A percentile compares a stretch with the other conserved stretches of the same genome.
These are phyloP conservation scores for Aspergillus felis DNA, from an alignment of 2,329 filamentous ascomycete species.

Conservation along the genomic window DNA sequence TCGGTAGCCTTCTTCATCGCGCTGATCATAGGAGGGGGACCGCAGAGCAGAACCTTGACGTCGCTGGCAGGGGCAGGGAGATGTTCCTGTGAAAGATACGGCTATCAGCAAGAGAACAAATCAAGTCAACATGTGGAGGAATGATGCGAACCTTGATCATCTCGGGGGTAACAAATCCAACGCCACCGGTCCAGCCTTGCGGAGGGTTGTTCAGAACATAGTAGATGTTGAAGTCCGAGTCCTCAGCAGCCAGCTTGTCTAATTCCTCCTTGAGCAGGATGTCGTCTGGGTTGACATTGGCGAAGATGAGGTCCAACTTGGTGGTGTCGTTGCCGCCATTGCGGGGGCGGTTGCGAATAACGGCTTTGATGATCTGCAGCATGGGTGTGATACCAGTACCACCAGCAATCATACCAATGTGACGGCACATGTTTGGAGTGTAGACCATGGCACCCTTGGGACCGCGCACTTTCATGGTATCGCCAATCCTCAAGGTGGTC, in stretches of 20 bases:
- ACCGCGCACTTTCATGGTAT: constrained; percentile 84
- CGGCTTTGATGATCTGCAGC: constrained; percentile 91
- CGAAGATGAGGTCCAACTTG: constrained; percentile 90
- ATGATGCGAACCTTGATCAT: constrained; percentile 73
- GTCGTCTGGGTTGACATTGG: constrained; percentile 89
- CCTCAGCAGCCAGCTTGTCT: constrained; percentile 71
- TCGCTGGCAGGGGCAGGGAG: constrained; percentile 79
- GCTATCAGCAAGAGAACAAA: background rate
- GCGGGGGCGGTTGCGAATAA: constrained; percentile 68
- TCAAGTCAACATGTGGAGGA: background rate
- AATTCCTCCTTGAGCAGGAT: constrained; percentile 92
- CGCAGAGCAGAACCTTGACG: constrained; percentile 91
- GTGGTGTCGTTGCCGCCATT: constrained; percentile 73
- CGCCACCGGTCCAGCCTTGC: constrained; percentile 83
- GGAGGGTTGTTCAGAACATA: constrained; percentile 97
- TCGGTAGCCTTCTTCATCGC: constrained; percentile 96
- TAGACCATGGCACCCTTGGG: constrained; percentile 99
- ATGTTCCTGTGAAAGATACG: constrained; percentile 30
- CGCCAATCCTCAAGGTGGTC: constrained; percentile 74
- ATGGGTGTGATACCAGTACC: constrained; percentile 98
- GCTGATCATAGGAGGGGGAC: constrained; percentile 92
- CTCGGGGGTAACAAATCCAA: constrained; percentile 90
- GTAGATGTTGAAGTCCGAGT: constrained; percentile 79
- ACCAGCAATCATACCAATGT: constrained; percentile 97
- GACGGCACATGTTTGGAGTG: constrained; percentile 91